These are phyloP conservation scores for Fraxinus sp. DNA, from an alignment of 305 asterid genomes.

Conservation along the genomic window DNA sequence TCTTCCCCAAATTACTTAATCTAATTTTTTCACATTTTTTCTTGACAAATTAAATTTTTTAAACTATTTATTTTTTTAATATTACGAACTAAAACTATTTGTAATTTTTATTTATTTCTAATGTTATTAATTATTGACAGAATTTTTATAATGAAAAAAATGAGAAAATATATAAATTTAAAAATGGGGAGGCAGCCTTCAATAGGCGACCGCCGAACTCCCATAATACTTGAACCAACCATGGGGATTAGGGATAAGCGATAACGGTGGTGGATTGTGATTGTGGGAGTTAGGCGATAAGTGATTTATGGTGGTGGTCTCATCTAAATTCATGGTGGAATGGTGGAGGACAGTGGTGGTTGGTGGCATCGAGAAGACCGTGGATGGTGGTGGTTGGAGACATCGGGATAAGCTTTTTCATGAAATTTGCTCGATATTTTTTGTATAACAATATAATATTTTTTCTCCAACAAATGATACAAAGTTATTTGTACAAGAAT, in stretches of 20 bases:
- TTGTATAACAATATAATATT: constrained; percentile 19
- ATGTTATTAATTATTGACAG: neutral
- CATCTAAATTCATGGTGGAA: neutral
- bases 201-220: neutral
- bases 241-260: neutral
- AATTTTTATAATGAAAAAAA: neutral
- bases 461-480: constrained; percentile 22
- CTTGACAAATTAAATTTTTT: neutral
- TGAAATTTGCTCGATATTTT: neutral
- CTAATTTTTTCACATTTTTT: neutral
- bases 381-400: neutral
- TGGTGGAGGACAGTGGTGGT: neutral
- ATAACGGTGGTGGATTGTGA: neutral
- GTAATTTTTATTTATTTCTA: neutral
- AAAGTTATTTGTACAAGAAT: neutral
- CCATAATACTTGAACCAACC: neutral
- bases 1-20: neutral
- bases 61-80: neutral
- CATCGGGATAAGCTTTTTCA: neutral
- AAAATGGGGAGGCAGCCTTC: neutral
- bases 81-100: neutral
- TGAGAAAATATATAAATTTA: neutral
- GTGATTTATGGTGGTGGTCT: neutral
- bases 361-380: neutral
- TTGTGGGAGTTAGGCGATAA: neutral